Base-by-base conservation (phyloP, 2,329 filamentous ascomycete genomes). In the Penicillium aurantiogriseum region DNA sequence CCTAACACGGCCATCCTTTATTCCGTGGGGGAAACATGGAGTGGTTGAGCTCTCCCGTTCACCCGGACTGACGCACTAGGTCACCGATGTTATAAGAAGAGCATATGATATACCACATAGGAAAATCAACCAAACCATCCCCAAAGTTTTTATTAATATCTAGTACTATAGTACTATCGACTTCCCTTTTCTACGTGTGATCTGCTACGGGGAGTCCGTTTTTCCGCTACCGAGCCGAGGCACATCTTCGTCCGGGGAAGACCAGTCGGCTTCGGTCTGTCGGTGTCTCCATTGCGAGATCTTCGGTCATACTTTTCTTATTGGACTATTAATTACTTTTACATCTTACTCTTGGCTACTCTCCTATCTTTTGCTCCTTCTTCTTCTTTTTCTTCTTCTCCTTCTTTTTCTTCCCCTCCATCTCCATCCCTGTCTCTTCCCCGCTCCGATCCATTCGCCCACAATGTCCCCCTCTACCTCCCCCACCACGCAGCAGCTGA, bases 381-480 rank as follows among this genome's bases (percentile, higher is more conserved):
- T 53, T 39, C 31, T 31, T 1, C 29, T 13, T 19, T 35, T 40
- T 33, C 40, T 19, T 3, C 47, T 53, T 25, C 23, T 17, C 19
- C 44, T 36, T 48, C 39, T 51, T 51, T 27, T 43, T 29, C 39
- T 51, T 39, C 23, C 8, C 36, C 42, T 33, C 51, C 57, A 52
- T 54, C 47, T 43, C 39, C 47, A 51, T 56, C 50, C 33, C 40
- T 42, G 47, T 21, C 17, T 21, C 29, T 36, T 47, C 56, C 54
- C 56, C 36, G 19, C 51, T 25, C 44, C 51, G 44, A 40, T 8
- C 6, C 39, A 40, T 8, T 6, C 39, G 45, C 51, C 54, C 59
- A 69, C 61, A 44, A 73, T 73, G 69, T 69, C 73, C 9, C 53
- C 68, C 45, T 67, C 71, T 56, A 58, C 66, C n/a, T 60, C 71